Evolutionary conservation across 2,329 filamentous ascomycete species (phyloP).

Genomic region (Phyllosticta capitalensis): DNA sequence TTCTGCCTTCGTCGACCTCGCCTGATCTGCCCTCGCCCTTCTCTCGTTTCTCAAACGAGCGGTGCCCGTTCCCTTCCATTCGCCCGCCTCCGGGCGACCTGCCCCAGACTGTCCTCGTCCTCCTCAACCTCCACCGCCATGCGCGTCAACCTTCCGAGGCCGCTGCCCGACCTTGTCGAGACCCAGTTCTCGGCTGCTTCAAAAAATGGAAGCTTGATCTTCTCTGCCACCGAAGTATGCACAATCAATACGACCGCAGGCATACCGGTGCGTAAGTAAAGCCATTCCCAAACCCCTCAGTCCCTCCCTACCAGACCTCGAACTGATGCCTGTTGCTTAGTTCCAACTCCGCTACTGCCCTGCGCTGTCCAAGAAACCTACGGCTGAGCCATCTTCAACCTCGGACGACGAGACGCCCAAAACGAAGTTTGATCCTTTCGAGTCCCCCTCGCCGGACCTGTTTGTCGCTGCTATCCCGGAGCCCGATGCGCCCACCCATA

Average conservation of each 20-base stretch:
- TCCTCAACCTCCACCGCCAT: conserved; percentile 18
- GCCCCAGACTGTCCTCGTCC: neutral
- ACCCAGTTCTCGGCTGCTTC: conserved; percentile 29
- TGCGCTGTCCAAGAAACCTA: conserved; percentile 56
- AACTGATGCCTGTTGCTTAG: conserved; percentile 29
- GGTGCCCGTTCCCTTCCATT: conserved; percentile 6
- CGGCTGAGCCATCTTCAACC: conserved; percentile 10
- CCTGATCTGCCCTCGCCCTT: neutral
- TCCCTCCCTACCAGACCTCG: neutral
- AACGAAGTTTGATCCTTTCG: conserved; percentile 50
- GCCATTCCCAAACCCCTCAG: neutral
- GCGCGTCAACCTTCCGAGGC: conserved; percentile 22
- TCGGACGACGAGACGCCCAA: conserved; percentile 1
- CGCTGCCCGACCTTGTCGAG: conserved; percentile 28
- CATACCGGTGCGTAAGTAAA: conserved; percentile 26
- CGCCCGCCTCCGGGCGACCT: neutral
- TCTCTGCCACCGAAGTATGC: conserved; percentile 31
- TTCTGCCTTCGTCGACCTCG: neutral
- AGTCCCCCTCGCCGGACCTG: conserved; percentile 44
- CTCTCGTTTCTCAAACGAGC: neutral
- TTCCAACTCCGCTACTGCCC: conserved; percentile 67
- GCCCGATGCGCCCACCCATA: conserved; percentile 40
- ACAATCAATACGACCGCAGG: conserved; percentile 27
- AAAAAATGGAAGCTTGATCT: conserved; percentile 25
- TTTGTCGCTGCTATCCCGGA: conserved; percentile 44